Base-by-base conservation (phyloP, 1,284 basidiomycete species). In the Sutorius eximius region DNA sequence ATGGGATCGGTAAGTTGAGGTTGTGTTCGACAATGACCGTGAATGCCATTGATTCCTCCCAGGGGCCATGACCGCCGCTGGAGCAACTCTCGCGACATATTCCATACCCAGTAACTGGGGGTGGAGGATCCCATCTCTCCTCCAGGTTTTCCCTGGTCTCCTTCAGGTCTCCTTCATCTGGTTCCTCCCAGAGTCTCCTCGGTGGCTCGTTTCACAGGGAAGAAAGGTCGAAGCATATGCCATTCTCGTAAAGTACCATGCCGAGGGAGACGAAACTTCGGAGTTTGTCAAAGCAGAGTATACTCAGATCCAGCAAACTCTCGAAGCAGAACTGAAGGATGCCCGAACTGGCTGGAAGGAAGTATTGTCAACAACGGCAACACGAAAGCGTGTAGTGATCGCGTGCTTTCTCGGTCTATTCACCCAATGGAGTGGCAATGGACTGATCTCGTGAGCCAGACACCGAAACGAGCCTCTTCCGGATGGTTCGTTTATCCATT, bases 111-210 rank as follows among this genome's bases (percentile, higher is more conserved):
- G 61, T 47, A 73, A 80, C 62, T 82, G 80, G 78, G 77, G 73
- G 3, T 63, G 62, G 62, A 62, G 64, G 37, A 62, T 63, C 3
- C 64, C 64, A n/a, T 61, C 56, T 5, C 20, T 64, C 2, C 22
- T 86, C 9, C 85, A 87, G 65, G 66, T 76, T 24, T 57, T 77
- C 0, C 81, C 83, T 1, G 77, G 78, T 43, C 20, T 71, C n/a
- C 59, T 82, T n/a, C 81, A 82, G 58, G 62, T 85, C 22, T 55
- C 57, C 13, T 80, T 79, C 61, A 69, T 80, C 48, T 75, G 67
- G 59, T 75, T 80, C 58, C 70, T 84, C 20, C 83, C 82, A 5
- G 81, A 86, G 62, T 82, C 79, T 1, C 83, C 83, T 40, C 77
- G 84, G 55, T 86, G 81, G 80, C 73, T 85, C 13, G 71, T 85